Evolutionary conservation across 345 rosid genomes (phyloP).

Genomic region (Euphorbia lathyris): DNA sequence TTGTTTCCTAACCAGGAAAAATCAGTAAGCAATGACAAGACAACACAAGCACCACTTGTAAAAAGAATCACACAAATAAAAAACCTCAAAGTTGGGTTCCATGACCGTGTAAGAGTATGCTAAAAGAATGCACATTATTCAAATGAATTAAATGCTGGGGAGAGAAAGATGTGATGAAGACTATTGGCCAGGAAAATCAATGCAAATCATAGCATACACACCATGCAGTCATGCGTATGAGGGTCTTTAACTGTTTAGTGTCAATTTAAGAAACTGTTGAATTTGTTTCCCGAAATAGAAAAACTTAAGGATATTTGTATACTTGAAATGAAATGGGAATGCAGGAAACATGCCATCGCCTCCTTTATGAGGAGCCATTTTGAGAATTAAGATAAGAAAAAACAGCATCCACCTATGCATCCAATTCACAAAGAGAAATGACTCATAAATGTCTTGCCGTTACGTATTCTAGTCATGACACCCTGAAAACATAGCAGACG

Average conservation of each 20-base stretch:
- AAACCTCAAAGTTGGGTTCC: not conserved
- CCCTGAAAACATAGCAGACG: not conserved
- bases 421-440: not conserved
- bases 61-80: not conserved
- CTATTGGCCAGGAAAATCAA: not conserved
- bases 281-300: not conserved
- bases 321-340: too few relatives aligned
- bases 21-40: not conserved
- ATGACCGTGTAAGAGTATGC: not conserved
- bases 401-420: not conserved
- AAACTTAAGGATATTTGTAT: too few relatives aligned
- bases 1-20: not conserved
- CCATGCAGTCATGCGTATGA: not conserved
- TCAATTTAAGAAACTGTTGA: not conserved
- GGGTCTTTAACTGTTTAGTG: not conserved
- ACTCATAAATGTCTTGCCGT: not conserved
- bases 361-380: not conserved
- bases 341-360: not conserved
- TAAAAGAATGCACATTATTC: not conserved
- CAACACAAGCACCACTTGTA: not conserved
- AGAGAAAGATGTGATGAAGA: not conserved
- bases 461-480: not conserved
- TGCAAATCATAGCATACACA: not conserved
- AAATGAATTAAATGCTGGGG: not conserved
- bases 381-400: not conserved